A percentile compares a stretch with the other conserved stretches of the same genome.
These are phyloP conservation scores for Coemansia sp. DNA, from an alignment of 192 early-diverging fungal species.

Conservation along the genomic window DNA sequence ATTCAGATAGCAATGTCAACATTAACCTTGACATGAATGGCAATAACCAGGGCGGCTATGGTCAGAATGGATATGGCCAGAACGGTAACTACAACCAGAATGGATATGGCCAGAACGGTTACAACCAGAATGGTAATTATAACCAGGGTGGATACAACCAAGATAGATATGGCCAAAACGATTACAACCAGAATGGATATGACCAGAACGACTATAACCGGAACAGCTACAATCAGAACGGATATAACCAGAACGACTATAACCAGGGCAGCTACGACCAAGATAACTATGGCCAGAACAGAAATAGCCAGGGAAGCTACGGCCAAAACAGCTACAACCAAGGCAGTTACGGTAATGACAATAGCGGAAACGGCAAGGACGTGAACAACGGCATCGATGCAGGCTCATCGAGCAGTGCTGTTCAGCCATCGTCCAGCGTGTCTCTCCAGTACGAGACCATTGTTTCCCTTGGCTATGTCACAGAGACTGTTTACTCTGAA, in stretches of 20 bases:
- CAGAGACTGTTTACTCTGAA: constrained; percentile 1
- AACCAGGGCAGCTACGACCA: background rate
- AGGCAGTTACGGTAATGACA: too few relatives aligned
- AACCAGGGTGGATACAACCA: background rate
- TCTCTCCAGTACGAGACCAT: constrained; percentile 2
- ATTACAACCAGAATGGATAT: background rate
- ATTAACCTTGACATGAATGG: background rate
- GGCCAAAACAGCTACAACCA: background rate
- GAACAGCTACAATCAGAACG: background rate
- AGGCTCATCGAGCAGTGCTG: background rate
- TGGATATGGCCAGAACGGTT: background rate
- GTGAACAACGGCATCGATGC: background rate
- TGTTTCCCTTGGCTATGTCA: constrained; percentile 7
- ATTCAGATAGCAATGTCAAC: constrained; percentile 5
- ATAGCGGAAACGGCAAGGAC: background rate
- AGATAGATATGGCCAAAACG: background rate
- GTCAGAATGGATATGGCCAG: background rate
- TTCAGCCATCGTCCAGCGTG: background rate
- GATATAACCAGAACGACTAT: background rate
- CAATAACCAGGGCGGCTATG: background rate
- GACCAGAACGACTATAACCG: background rate
- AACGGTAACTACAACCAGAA: background rate
- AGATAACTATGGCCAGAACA: background rate
- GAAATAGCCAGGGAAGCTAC: background rate
- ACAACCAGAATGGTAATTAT: background rate